Evolutionary conservation across 192 early-diverging fungal genomes (phyloP), one percentile per base, ranked within the genome.

Genomic region (Coemansia sp.): DNA sequence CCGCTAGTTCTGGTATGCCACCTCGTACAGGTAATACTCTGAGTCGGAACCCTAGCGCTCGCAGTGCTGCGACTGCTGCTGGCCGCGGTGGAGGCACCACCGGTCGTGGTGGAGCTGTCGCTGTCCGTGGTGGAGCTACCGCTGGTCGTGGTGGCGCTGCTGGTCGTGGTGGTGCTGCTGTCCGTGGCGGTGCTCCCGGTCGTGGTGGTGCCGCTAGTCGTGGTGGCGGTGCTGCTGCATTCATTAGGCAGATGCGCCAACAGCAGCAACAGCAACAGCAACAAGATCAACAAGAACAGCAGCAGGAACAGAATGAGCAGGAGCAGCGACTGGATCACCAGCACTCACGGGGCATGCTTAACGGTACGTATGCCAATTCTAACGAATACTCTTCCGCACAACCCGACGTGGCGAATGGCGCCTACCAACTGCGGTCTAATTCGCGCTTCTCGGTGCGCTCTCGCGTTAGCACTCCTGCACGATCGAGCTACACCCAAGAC

Each of bases 361-460:
- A 56, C 5, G 53, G 53, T 3, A 17, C 31, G 29, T 13, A 16
- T 14, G 53, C 51, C 29, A 54, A 33, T 33, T 10, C 53, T 33
- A 56, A 33, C 53, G 53, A 56, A 33, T 56, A 56, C 31, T 31
- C 31, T 7, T 11, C 53, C 17, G 31, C 53, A 5, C 31, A 34
- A 16, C 13, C 14, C 14, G 53, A 56, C 3, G 31, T 16, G 14
- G 53, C 29, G 14, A 16, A 56, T n/a, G 31, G 4, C 13, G 33
- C 31, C 53, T 16, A 33, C 29, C 31, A 29, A 14, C 29, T 35
- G 45, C 68, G 64, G 27, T 37, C 74, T 1, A 64, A 44, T 27
- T 72, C 75, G 44, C 75, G 63, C 29, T 78, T 74, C 64, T 70
- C 63, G 50, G 41, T 70, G 33, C 70, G 72, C 59, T 78, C 77